These are phyloP conservation scores for Lablab purpureus DNA, from an alignment of 306 rosid genomes.

Conservation along the genomic window DNA sequence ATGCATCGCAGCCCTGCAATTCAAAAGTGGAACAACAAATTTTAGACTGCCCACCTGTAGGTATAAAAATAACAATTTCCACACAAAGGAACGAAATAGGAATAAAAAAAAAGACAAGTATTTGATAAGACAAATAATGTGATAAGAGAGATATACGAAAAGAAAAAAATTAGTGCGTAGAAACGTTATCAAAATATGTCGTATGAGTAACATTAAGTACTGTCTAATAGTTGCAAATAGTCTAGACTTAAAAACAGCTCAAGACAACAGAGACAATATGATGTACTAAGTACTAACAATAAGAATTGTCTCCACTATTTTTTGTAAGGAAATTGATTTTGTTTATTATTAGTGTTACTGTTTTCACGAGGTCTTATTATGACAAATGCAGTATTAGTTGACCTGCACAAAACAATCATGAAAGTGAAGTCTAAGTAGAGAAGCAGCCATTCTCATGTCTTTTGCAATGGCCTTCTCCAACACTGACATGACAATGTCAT, in stretches of 20 bases:
- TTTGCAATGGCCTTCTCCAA: constrained; percentile 67
- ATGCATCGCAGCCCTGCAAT: constrained; percentile 83
- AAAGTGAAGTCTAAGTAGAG: constrained; percentile 83
- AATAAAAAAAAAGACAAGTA: background rate
- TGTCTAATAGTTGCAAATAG: background rate
- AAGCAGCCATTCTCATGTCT: constrained; percentile 76
- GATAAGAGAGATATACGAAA: background rate
- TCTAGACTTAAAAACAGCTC: background rate
- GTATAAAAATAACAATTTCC: background rate
- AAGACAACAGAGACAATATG: background rate
- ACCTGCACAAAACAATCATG: constrained; percentile 92
- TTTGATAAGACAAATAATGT: background rate
- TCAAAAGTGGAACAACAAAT: background rate
- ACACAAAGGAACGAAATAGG: background rate
- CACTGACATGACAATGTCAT: constrained; percentile 84
- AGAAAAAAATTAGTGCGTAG: background rate
- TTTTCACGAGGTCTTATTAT: background rate
- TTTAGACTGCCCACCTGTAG: background rate
- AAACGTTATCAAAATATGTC: background rate
- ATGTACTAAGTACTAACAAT: background rate
- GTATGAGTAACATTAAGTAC: background rate
- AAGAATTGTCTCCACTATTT: background rate
- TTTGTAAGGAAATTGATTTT: background rate
- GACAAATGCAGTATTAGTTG: background rate
- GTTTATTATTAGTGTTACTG: background rate